Evolutionary conservation across 805 yeast species (phyloP), one percentile per base, ranked within the genome.

Genomic region (Lachancea thermotolerans): DNA sequence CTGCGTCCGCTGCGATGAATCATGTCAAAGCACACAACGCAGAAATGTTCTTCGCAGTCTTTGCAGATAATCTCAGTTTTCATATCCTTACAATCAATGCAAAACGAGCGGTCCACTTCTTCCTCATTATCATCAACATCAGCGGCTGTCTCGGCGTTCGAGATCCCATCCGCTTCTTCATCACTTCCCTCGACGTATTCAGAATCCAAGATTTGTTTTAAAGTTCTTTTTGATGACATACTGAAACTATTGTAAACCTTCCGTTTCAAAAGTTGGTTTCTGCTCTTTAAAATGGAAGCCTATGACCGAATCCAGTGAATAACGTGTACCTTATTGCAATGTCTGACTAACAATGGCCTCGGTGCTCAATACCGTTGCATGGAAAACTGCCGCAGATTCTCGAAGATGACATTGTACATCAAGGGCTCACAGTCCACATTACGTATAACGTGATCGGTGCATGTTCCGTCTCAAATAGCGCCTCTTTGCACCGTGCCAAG

Each of bases 31-130:
- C 91, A 85, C 2, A 82, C 85, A 28, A 73, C 70, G 62, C 93
- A 84, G 54, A 81, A 84, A 12, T 69, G 69, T 54, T 84, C 91
- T 35, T 74, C 77, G 64, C 93, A 84, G 46, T 71, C 72, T 29
- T 64, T 57, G 61, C 93, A 84, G 32, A 68, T 60, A n/a, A 80
- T 61, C 52, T 81, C 86, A 3, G 76, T 67, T 16, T 85, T 82
- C 79, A 81, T 85, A 57, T 83, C 87, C 32, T 75, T 75, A 60
- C 93, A 84, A 52, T 84, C 91, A 14, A 79, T 71, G 61, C 93
- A 85, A 35, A 74, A 64, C 10, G 62, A 54, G 11, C 72, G 64
- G 56, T 72, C 70, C 7, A 42, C 35, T 14, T 47, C 48, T 32
- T 53, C 62, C 4, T 57, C 61, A 1, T 56, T 61, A 2, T 56